phyloP scores from a whole-genome alignment of 805 yeast genomes.

The Candida saitoana region DNA sequence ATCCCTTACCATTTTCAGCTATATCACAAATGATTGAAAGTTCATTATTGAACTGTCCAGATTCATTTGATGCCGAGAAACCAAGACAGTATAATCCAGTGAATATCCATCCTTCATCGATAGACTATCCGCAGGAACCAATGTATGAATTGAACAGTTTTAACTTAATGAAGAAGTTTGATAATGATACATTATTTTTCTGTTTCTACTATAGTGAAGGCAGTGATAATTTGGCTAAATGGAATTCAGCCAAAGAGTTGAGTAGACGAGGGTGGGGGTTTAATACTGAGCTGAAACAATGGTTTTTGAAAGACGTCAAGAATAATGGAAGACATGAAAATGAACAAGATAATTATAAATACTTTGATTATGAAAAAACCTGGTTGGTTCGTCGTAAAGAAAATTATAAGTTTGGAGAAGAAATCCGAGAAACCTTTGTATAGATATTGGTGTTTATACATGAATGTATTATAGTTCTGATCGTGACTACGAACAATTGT shows the following conservation, averaged over 20 bases:
- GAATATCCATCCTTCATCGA: constrained; percentile 84
- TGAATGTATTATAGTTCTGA: constrained; percentile 1
- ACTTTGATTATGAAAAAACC: constrained; percentile 73
- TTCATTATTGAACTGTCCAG: constrained; percentile 86
- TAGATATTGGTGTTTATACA: background rate
- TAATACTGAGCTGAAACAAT: constrained; percentile 67
- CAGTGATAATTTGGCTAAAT: constrained; percentile 30
- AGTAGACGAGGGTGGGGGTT: constrained; percentile 76
- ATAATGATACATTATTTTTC: constrained; percentile 83
- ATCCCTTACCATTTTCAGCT: constrained; percentile 51
- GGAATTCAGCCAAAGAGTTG: constrained; percentile 74
- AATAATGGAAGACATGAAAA: constrained; percentile 14
- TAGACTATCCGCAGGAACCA: constrained; percentile 86
- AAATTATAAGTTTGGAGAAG: constrained; percentile 29
- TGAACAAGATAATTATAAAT: constrained; percentile 56
- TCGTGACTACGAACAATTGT: background rate
- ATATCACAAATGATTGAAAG: constrained; percentile 64
- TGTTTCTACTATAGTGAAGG: constrained; percentile 76
- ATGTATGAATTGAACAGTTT: constrained; percentile 62
- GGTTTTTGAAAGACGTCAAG: constrained; percentile 73
- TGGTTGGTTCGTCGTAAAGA: constrained; percentile 48
- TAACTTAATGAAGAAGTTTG: constrained; percentile 63
- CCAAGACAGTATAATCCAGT: constrained; percentile 75
- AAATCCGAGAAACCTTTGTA: constrained; percentile 26
- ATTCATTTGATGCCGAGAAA: constrained; percentile 82